Evolutionary conservation across 208 protist species (phyloP).

Genomic region (Crithidia thermophila): DNA sequence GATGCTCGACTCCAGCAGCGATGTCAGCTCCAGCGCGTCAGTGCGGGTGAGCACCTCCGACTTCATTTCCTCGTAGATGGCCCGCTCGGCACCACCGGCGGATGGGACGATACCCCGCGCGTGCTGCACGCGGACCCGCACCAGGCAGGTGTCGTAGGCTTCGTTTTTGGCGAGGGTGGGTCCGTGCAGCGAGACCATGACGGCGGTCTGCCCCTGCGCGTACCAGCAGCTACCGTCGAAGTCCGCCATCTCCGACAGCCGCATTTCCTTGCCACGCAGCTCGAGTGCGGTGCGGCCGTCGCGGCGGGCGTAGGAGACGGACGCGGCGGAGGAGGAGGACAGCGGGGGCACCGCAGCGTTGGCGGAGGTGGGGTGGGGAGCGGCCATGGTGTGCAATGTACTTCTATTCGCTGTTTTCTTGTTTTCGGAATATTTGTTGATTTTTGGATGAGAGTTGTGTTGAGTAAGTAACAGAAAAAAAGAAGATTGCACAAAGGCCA

Average conservation of each 20-base stretch:
- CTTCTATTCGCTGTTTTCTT: too few relatives aligned
- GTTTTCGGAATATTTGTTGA: too few relatives aligned
- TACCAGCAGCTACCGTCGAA: conserved; percentile 85
- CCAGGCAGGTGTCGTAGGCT: conserved; percentile 42
- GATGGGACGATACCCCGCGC: conserved; percentile 31
- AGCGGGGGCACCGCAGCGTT: background rate
- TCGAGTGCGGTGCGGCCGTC: conserved; percentile 70
- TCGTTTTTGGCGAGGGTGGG: conserved; percentile 55
- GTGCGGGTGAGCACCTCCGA: conserved; percentile 30
- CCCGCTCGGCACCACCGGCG: conserved; percentile 58
- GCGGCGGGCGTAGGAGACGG: conserved; percentile 30
- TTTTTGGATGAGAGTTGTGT: too few relatives aligned
- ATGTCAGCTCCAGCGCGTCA: conserved; percentile 53
- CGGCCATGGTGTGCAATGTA: conserved; percentile 1
- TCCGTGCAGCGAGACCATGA: conserved; percentile 70
- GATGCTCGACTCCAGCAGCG: conserved; percentile 44
- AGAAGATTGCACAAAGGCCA: background rate
- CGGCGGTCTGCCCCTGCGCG: conserved; percentile 69
- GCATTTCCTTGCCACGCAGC: conserved; percentile 73
- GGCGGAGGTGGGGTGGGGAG: background rate
- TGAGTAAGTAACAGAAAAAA: too few relatives aligned
- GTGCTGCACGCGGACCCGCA: conserved; percentile 36
- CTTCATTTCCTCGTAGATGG: conserved; percentile 41
- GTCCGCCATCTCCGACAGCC: conserved; percentile 52
- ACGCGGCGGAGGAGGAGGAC: background rate